Evolutionary conservation across 495 filamentous ascomycete genomes (phyloP), one percentile per base, ranked within the genome.

Genomic region (Aspergillus bridgeri): DNA sequence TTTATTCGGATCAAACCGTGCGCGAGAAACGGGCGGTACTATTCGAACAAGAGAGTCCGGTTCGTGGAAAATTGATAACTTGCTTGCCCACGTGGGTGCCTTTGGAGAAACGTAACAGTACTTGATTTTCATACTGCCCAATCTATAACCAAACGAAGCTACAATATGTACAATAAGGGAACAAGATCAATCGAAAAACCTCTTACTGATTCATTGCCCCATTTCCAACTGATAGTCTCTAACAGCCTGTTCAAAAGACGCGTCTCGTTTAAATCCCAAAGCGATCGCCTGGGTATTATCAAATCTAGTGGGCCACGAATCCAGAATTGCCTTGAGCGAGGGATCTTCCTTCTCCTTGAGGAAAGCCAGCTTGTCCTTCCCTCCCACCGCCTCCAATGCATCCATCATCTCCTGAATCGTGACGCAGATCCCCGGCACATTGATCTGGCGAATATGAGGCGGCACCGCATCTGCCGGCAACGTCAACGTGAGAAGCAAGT

Each of bases 371-470:
- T 79, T 84, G 4, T 90, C 86, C 69, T 84, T 75, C 0, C 88
- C 88, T 0, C 82, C 88, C 15, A 88, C 80, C 63, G 79, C 83
- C 20, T 75, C 83, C 64, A 92, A 62, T 21, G 87, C 83, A 64
- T 90, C 84, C 77, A 89, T 80, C 78, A 91, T 81, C 59, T 88
- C 84, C 71, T 86, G 82, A 5, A 89, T 76, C 2, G 79, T 88
- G 21, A 86, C 85, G 22, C 82, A 83, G 42, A 88, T 83, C 0
- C 89, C 88, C 0, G 89, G 89, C 19, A 90, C 73, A 69, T 89
- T 89, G 48, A 91, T 77, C 56, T 83, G 80, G 29, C 88, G 75
- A 33, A 79, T 81, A 62, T 88, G 79, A 22, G 53, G 57, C 23
- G 81, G 80, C 56, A 89, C 62, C 42, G 67, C 71, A 18, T 79